phyloP scores from a whole-genome alignment of 2,329 filamentous ascomycete genomes.

The Huntiella abstrusa region DNA sequence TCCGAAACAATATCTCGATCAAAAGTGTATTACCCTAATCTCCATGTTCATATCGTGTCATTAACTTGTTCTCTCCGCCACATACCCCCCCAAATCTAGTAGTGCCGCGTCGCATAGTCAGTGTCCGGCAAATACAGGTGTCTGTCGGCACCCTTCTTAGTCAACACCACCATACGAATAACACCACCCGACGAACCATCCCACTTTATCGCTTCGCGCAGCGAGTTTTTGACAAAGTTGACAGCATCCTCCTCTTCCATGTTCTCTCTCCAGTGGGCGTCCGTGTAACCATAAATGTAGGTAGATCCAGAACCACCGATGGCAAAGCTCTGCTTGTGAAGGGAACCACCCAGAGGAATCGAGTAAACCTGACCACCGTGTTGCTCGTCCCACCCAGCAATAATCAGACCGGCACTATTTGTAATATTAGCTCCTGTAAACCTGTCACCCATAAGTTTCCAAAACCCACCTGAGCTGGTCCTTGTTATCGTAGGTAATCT shows the following conservation, averaged over 20 bases:
- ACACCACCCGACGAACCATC: conserved; percentile 97
- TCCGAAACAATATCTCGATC: too few relatives aligned
- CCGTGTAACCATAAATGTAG: conserved; percentile 98
- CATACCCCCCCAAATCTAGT: conserved; percentile 23
- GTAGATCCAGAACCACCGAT: conserved; percentile 95
- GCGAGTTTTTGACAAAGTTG: conserved; percentile 75
- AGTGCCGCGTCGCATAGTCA: conserved; percentile 57
- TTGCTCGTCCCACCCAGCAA: conserved; percentile 90
- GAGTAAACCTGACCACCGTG: conserved; percentile 96
- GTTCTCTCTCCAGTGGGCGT: conserved; percentile 83
- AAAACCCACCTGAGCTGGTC: conserved; percentile 60
- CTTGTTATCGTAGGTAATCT: conserved; percentile 97
- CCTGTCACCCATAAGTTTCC: not conserved
- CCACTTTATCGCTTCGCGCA: conserved; percentile 96
- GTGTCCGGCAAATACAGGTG: conserved; percentile 93
- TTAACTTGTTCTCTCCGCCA: not conserved
- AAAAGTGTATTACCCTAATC: too few relatives aligned
- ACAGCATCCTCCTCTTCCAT: conserved; percentile 90
- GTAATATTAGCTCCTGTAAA: not conserved
- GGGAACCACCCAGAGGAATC: conserved; percentile 84
- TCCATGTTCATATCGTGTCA: not conserved
- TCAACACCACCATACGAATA: conserved; percentile 93
- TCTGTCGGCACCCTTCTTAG: conserved; percentile 69
- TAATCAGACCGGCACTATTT: conserved; percentile 82
- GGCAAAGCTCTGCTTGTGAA: conserved; percentile 92